A percentile compares a stretch with the other conserved stretches of the same genome.
Conservation (phyloP, 1,284 basidiomycete species). For the Moniliophthora roreri region DNA sequence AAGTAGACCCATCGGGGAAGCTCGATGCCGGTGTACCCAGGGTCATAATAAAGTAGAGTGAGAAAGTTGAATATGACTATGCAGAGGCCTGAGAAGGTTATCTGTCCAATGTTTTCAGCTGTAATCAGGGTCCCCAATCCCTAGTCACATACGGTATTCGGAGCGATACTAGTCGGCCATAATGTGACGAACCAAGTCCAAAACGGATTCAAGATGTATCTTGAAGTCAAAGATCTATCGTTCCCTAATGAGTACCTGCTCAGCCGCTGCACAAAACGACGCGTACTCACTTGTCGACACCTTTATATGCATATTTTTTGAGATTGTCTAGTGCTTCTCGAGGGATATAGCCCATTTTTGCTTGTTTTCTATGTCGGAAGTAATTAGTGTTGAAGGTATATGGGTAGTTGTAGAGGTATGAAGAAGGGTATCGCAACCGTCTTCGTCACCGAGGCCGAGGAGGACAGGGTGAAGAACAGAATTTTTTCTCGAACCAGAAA, state of each 20-base stretch:
- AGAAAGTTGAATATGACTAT: conserved; percentile 86
- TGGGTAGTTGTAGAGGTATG: too few relatives aligned
- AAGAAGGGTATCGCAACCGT: too few relatives aligned
- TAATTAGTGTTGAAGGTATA: too few relatives aligned
- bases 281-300: conserved; percentile 63
- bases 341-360: conserved; percentile 52
- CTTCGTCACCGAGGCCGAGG: too few relatives aligned
- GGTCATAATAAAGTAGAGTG: conserved; percentile 83
- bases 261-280: conserved; percentile 1
- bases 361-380: too few relatives aligned
- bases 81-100: conserved; percentile 79
- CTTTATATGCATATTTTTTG: conserved; percentile 67
- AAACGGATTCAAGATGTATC: conserved; percentile 85
- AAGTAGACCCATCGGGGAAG: conserved; percentile 86
- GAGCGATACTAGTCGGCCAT: conserved; percentile 87
- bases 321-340: conserved; percentile 60
- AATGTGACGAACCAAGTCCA: conserved; percentile 95
- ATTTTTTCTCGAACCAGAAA: too few relatives aligned
- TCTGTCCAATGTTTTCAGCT: conserved; percentile 41
- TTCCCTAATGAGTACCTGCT: background rate
- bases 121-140: background rate
- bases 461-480: too few relatives aligned
- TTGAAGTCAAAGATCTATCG: conserved; percentile 69
- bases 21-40: conserved; percentile 53
- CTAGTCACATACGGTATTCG: conserved; percentile 74